These are phyloP conservation scores for Neofusicoccum cordaticola DNA, from an alignment of 2,329 filamentous ascomycete genomes.

Conservation along the genomic window DNA sequence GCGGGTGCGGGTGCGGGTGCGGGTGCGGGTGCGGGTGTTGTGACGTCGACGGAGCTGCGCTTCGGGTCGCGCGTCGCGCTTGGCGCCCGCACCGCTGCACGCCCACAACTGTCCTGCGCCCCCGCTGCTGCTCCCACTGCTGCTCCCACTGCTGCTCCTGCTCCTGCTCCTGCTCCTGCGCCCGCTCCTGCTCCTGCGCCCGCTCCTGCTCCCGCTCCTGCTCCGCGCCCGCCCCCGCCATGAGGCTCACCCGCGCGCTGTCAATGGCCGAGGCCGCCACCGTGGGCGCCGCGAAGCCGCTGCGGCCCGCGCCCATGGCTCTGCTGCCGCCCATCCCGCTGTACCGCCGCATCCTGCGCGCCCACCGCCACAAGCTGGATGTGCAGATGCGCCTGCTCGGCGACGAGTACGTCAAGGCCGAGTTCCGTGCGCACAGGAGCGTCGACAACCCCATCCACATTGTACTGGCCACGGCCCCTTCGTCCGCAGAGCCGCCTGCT, in stretches of 20 bases:
- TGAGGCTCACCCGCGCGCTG: slow-evolving; percentile 25
- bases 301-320: slow-evolving; percentile 54
- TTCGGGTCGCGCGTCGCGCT: too few relatives aligned
- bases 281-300: slow-evolving; percentile 31
- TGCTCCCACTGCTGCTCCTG: not conserved
- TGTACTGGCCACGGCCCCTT: slow-evolving; percentile 49
- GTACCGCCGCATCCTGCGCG: slow-evolving; percentile 82
- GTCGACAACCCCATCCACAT: slow-evolving; percentile 91
- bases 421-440: slow-evolving; percentile 79
- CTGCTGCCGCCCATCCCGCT: slow-evolving; percentile 84
- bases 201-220: not conserved
- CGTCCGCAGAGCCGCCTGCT: not conserved
- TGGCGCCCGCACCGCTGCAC: too few relatives aligned
- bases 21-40: too few relatives aligned
- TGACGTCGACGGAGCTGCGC: not conserved
- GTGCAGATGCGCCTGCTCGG: slow-evolving; percentile 75
- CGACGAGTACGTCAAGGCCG: slow-evolving; percentile 88
- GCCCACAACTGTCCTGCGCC: too few relatives aligned
- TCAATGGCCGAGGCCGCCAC: slow-evolving; percentile 36
- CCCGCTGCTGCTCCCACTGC: not conserved
- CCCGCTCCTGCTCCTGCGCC: not conserved
- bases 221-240: slow-evolving; percentile 17
- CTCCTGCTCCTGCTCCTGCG: not conserved
- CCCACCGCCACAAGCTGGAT: slow-evolving; percentile 77
- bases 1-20: not conserved